Conservation (phyloP, 257 asterid species). For the Prunella vulgaris region DNA sequence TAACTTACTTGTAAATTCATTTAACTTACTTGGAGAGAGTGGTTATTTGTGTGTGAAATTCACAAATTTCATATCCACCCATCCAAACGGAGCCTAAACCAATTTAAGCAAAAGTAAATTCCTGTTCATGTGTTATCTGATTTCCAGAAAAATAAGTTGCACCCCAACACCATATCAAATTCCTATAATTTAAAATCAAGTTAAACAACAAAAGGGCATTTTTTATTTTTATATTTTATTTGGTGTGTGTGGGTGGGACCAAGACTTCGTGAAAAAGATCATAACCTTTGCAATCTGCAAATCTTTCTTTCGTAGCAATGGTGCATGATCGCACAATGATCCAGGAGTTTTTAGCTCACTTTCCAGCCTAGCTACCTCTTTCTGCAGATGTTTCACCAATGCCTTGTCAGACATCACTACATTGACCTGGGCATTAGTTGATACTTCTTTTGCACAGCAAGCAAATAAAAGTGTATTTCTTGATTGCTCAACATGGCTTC, state of each 20-base stretch:
- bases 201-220: background rate
- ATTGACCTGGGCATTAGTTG: slow-evolving; percentile 96
- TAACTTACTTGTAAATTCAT: no score
- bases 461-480: slow-evolving; percentile 95
- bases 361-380: slow-evolving; percentile 94
- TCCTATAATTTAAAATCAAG: background rate
- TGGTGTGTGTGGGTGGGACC: background rate
- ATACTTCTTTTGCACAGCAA: slow-evolving; percentile 91
- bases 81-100: no score
- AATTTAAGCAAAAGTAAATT: background rate
- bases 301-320: slow-evolving; percentile 78
- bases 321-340: slow-evolving; percentile 57
- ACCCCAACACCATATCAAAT: background rate
- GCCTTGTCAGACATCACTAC: slow-evolving; percentile 99
- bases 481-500: slow-evolving; percentile 96
- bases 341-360: slow-evolving; percentile 84
- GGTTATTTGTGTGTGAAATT: no score
- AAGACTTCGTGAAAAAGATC: slow-evolving; percentile 2
- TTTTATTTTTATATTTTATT: no score
- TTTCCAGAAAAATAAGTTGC: background rate
- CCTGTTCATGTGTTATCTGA: background rate
- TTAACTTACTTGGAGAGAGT: no score
- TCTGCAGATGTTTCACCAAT: slow-evolving; percentile 96
- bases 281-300: slow-evolving; percentile 79
- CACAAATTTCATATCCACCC: no score